These are phyloP conservation scores for Ogataea trehaloabstinens DNA, from an alignment of 805 yeast genomes.

Conservation along the genomic window DNA sequence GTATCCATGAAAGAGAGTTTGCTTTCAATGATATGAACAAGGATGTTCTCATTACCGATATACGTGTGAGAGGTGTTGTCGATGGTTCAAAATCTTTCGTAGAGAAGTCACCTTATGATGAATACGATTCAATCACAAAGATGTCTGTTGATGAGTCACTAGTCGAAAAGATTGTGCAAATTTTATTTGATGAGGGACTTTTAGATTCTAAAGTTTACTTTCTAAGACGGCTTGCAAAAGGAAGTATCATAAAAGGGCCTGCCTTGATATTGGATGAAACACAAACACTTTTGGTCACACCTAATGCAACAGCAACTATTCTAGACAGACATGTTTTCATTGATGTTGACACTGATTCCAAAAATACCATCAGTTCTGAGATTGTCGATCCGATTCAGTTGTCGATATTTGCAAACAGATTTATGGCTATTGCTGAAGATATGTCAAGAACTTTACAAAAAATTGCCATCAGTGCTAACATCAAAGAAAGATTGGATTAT, in stretches of 20 bases:
- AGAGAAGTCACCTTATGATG: constrained; percentile 17
- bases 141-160: constrained; percentile 76
- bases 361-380: constrained; percentile 39
- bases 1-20: constrained; percentile 32
- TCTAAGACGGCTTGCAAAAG: constrained; percentile 47
- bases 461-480: constrained; percentile 43
- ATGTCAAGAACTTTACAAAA: constrained; percentile 47
- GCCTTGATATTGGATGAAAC: constrained; percentile 35
- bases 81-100: constrained; percentile 49
- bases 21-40: constrained; percentile 28
- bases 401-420: constrained; percentile 44
- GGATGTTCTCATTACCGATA: constrained; percentile 29
- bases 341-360: constrained; percentile 19
- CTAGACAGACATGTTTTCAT: constrained; percentile 36
- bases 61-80: constrained; percentile 59
- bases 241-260: constrained; percentile 53
- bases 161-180: constrained; percentile 38
- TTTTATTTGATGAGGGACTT: constrained; percentile 30
- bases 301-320: constrained; percentile 31
- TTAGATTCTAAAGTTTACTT: constrained; percentile 39
- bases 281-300: constrained; percentile 37
- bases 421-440: constrained; percentile 50
- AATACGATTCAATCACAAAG: constrained; percentile 51
- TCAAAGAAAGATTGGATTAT: constrained; percentile 47
- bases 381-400: constrained; percentile 43